phyloP scores from a whole-genome alignment of 495 filamentous ascomycete species.

The Lepraria neglecta region DNA sequence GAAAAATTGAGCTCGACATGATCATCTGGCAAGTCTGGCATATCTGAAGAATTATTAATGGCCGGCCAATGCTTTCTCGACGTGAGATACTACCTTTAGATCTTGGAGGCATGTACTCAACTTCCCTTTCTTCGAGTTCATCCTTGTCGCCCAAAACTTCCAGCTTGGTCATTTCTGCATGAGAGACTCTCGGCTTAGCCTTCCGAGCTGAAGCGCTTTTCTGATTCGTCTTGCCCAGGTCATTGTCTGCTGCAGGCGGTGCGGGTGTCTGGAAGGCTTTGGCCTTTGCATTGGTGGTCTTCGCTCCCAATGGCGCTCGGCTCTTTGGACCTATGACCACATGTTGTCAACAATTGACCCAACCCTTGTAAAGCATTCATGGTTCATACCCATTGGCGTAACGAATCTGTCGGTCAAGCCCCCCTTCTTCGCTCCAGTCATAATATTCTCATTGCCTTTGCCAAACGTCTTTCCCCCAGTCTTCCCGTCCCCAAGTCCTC shows the following conservation, averaged over 20 bases:
- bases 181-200: conserved; percentile 24
- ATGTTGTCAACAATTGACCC: not conserved
- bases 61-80: not conserved
- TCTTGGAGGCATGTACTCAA: conserved; percentile 69
- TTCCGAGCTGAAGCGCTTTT: conserved; percentile 48
- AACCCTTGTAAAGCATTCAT: not conserved
- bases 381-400: conserved; percentile 70
- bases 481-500: conserved; percentile 53
- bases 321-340: conserved; percentile 52
- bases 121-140: conserved; percentile 39
- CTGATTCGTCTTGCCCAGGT: conserved; percentile 43
- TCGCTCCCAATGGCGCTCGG: conserved; percentile 79
- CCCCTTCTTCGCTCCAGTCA: conserved; percentile 54
- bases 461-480: conserved; percentile 52
- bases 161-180: conserved; percentile 28
- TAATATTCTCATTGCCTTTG: conserved; percentile 59
- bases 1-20: conserved; percentile 47
- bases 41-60: conserved; percentile 38
- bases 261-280: conserved; percentile 60
- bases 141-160: conserved; percentile 27
- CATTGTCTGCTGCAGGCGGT: conserved; percentile 40
- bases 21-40: conserved; percentile 72
- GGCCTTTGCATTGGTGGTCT: conserved; percentile 92
- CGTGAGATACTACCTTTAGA: conserved; percentile 41
- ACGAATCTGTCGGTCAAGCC: conserved; percentile 55